These are phyloP conservation scores for Puya raimondii DNA, from an alignment of 176 grass and related monocot genomes.

Conservation along the genomic window DNA sequence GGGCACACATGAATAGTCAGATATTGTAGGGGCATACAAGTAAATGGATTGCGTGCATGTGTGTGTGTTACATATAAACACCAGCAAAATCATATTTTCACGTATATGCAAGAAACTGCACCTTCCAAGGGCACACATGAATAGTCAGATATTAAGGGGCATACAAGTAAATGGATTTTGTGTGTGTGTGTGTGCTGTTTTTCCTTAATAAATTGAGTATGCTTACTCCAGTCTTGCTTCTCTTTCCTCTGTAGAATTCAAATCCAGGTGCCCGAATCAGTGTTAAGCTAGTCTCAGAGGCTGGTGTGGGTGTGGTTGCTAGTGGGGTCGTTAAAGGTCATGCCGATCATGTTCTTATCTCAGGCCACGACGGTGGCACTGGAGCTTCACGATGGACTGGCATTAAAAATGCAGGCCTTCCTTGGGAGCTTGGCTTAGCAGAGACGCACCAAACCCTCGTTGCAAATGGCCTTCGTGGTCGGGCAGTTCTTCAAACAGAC, in stretches of 20 bases:
- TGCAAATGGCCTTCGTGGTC: conserved; percentile 83
- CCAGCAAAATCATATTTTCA: too few relatives aligned
- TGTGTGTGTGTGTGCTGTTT: too few relatives aligned
- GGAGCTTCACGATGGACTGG: conserved; percentile 98
- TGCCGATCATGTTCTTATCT: conserved; percentile 93
- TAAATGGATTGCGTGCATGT: too few relatives aligned
- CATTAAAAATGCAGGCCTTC: conserved; percentile 99
- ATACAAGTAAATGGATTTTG: too few relatives aligned
- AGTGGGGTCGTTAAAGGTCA: conserved; percentile 98
- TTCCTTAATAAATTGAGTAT: not conserved
- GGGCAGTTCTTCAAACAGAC: conserved; percentile 90
- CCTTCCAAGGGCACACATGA: too few relatives aligned
- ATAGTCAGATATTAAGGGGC: too few relatives aligned
- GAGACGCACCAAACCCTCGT: conserved; percentile 98
- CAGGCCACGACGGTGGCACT: conserved; percentile 93
- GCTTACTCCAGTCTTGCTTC: conserved; percentile 24
- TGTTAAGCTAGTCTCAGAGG: conserved; percentile 91
- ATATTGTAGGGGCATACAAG: too few relatives aligned
- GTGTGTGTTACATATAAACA: too few relatives aligned
- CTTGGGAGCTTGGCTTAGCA: conserved; percentile 97
- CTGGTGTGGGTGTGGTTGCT: conserved; percentile 89
- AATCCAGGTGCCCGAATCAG: conserved; percentile 87
- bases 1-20: too few relatives aligned
- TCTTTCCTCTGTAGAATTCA: conserved; percentile 57
- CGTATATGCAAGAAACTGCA: too few relatives aligned